Conservation (phyloP, 1,284 basidiomycete species). For the Microbotryum saponariae region DNA sequence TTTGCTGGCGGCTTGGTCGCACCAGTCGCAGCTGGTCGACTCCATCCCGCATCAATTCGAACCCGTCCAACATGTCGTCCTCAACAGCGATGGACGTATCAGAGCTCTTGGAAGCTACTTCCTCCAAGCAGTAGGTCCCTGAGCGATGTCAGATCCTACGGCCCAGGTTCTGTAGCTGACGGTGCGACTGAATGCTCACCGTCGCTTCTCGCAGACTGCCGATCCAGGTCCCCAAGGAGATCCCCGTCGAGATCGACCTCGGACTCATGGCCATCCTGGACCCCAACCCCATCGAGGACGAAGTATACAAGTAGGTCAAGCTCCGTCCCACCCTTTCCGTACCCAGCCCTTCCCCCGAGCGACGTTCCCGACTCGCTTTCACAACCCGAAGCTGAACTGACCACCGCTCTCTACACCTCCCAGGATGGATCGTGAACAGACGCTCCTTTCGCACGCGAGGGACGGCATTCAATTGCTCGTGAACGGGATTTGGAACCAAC, state of each 20-base stretch:
- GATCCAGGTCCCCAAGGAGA: constrained; percentile 65
- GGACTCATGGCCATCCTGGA: constrained; percentile 82
- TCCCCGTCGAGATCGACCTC: constrained; percentile 70
- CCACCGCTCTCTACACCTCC: background rate
- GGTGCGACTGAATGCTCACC: background rate
- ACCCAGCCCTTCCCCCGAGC: background rate
- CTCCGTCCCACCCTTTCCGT: background rate
- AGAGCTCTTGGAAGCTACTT: constrained; percentile 59
- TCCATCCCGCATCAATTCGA: too few relatives aligned
- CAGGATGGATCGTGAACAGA: constrained; percentile 68
- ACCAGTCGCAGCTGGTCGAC: too few relatives aligned
- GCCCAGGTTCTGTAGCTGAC: background rate
- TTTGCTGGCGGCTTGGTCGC: too few relatives aligned
- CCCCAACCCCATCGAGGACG: constrained; percentile 71
- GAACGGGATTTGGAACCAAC: constrained; percentile 70
- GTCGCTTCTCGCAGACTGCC: constrained; percentile 50
- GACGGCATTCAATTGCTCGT: constrained; percentile 81
- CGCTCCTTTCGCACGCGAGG: constrained; percentile 70
- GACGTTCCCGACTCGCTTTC: background rate
- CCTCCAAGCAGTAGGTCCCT: constrained; percentile 53
- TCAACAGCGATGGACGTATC: constrained; percentile 62
- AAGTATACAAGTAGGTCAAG: constrained; percentile 60
- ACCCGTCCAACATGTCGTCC: too few relatives aligned
- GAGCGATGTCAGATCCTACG: too few relatives aligned
- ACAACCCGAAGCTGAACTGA: background rate